Percentiles rank a stretch among this genome's conserved stretches.
phyloP scores from a whole-genome alignment of 1,284 basidiomycete genomes.

The Cutaneotrichosporon cavernicola region DNA sequence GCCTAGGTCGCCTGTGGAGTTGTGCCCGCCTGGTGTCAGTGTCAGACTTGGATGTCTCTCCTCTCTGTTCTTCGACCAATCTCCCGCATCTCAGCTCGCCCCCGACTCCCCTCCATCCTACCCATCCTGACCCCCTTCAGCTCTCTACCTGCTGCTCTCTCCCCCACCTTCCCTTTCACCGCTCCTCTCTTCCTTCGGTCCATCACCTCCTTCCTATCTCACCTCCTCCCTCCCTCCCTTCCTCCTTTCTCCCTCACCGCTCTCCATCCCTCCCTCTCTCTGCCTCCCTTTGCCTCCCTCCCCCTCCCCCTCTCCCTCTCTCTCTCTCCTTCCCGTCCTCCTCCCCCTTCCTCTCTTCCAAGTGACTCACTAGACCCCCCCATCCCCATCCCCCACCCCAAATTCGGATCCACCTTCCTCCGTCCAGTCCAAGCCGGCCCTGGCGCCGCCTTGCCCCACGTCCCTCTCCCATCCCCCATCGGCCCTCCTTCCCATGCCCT shows the following conservation, averaged over 20 bases:
- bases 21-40: background rate
- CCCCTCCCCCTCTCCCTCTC: background rate
- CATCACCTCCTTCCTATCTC: too few species aligned
- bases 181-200: too few species aligned
- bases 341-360: background rate
- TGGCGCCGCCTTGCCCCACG: slow-evolving; percentile 15
- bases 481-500: slow-evolving; percentile 9
- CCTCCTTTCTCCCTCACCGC: background rate
- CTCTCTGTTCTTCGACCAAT: too few species aligned
- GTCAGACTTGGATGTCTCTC: too few species aligned
- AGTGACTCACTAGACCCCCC: slow-evolving; percentile 10
- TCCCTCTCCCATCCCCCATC: background rate
- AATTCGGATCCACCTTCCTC: slow-evolving; percentile 9
- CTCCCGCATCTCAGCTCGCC: too few species aligned
- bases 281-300: background rate
- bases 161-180: too few species aligned
- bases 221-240: too few species aligned
- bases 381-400: slow-evolving; percentile 24
- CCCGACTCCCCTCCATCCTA: too few species aligned
- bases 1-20: background rate
- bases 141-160: too few species aligned
- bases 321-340: too few species aligned
- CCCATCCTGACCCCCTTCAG: too few species aligned
- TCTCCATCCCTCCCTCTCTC: background rate
- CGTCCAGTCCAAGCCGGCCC: slow-evolving; percentile 17